Conservation (phyloP, 2,329 filamentous ascomycete genomes). For the Monilinia fructigena region DNA sequence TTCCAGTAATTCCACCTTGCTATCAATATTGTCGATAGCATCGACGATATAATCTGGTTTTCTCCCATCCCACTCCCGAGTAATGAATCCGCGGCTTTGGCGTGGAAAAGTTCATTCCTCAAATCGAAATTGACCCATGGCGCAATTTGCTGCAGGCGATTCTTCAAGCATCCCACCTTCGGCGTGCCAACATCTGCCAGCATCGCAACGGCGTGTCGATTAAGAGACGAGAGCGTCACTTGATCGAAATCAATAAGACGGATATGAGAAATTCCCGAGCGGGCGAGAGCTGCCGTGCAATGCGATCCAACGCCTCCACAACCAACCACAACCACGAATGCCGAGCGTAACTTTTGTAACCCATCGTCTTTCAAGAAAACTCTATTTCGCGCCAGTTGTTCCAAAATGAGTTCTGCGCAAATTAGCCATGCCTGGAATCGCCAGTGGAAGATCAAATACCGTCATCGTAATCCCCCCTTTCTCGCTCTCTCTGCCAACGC, state of each 20-base stretch:
- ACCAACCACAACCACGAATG: slow-evolving; percentile 87
- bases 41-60: slow-evolving; percentile 88
- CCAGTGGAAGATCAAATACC: slow-evolving; percentile 30
- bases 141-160: slow-evolving; percentile 77
- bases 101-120: slow-evolving; percentile 78
- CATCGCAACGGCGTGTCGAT: slow-evolving; percentile 93
- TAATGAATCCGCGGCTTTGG: slow-evolving; percentile 61
- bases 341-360: slow-evolving; percentile 71
- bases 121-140: slow-evolving; percentile 93
- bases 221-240: slow-evolving; percentile 89
- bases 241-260: slow-evolving; percentile 96
- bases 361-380: slow-evolving; percentile 86
- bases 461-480: slow-evolving; percentile 62
- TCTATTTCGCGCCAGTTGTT: slow-evolving; percentile 89
- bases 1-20: slow-evolving; percentile 85
- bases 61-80: slow-evolving; percentile 66
- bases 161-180: slow-evolving; percentile 83
- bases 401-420: slow-evolving; percentile 75
- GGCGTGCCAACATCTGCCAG: slow-evolving; percentile 89
- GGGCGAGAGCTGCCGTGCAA: slow-evolving; percentile 78
- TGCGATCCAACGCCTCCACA: slow-evolving; percentile 95
- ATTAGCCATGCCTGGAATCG: slow-evolving; percentile 20
- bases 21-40: slow-evolving; percentile 97
- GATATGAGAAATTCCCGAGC: slow-evolving; percentile 84
- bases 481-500: slow-evolving; percentile 59